Conservation (phyloP, 257 asterid species). For the Nyctanthes arbortristis region DNA sequence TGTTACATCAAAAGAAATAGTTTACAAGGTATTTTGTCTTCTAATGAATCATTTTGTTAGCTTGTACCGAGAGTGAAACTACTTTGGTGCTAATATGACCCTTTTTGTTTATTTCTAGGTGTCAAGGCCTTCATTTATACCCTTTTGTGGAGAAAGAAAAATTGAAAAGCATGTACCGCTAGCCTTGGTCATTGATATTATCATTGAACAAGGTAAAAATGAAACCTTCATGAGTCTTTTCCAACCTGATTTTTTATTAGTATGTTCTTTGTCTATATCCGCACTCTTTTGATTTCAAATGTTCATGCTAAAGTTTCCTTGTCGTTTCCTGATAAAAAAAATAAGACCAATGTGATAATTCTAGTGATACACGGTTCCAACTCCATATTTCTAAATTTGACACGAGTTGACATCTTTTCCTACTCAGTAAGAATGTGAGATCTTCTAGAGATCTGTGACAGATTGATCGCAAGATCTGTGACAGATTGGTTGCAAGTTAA, state of each 20-base stretch:
- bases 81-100: constrained; percentile 13
- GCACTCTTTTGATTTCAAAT: constrained; percentile 9
- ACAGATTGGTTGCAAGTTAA: not conserved
- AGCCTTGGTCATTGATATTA: constrained; percentile 54
- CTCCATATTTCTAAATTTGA: not conserved
- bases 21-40: constrained; percentile 50
- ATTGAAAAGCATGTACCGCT: constrained; percentile 67
- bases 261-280: constrained; percentile 1
- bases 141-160: constrained; percentile 53
- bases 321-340: not conserved
- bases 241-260: not conserved
- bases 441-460: not conserved
- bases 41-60: constrained; percentile 8
- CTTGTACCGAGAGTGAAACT: not conserved
- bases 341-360: not conserved
- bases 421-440: not conserved
- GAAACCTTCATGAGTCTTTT: not conserved
- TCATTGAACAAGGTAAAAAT: constrained; percentile 69
- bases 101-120: constrained; percentile 39
- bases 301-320: not conserved
- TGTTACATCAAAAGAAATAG: constrained; percentile 53
- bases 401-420: not conserved
- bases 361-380: constrained; percentile 1
- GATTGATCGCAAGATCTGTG: not conserved
- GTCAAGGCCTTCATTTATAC: constrained; percentile 70